Conservation (phyloP, 345 rosid species). For the Mercurialis annua region DNA sequence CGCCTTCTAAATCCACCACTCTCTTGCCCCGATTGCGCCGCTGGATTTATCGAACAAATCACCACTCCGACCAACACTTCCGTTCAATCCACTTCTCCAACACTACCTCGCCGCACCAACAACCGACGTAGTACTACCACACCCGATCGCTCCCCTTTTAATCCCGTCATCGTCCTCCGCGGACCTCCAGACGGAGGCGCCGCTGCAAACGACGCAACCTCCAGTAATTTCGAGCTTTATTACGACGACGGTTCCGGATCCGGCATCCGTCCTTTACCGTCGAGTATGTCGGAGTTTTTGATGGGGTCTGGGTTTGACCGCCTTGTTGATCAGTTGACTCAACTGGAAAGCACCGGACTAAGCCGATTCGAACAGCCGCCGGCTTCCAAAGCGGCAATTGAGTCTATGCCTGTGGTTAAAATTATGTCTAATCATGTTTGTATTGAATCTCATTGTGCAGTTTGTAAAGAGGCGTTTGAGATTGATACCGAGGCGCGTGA, state of each 20-base stretch:
- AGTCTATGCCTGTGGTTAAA: constrained; percentile 56
- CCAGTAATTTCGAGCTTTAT: constrained; percentile 48
- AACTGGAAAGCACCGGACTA: constrained; percentile 43
- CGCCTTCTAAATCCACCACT: constrained; percentile 27
- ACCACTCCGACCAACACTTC: constrained; percentile 24
- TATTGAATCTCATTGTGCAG: constrained; percentile 65
- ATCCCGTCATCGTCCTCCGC: constrained; percentile 60
- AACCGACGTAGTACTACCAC: constrained; percentile 45
- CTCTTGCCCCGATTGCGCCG: constrained; percentile 48
- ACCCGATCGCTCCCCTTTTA: constrained; percentile 62
- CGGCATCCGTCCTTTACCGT: constrained; percentile 57
- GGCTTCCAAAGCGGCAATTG: constrained; percentile 67
- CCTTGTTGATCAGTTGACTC: constrained; percentile 60
- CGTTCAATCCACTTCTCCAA: constrained; percentile 20
- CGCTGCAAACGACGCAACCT: constrained; percentile 21
- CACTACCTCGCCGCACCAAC: constrained; percentile 35
- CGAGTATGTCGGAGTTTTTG: constrained; percentile 65
- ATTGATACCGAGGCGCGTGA: constrained; percentile 52
- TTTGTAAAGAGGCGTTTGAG: constrained; percentile 68
- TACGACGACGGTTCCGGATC: constrained; percentile 61
- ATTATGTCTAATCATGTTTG: constrained; percentile 35
- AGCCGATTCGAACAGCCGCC: constrained; percentile 54
- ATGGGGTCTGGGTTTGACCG: constrained; percentile 76
- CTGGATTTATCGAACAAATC: constrained; percentile 56
- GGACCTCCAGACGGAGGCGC: constrained; percentile 34